Base-by-base conservation (phyloP, 2,329 filamentous ascomycete species). In the Bipolaris oryzae region DNA sequence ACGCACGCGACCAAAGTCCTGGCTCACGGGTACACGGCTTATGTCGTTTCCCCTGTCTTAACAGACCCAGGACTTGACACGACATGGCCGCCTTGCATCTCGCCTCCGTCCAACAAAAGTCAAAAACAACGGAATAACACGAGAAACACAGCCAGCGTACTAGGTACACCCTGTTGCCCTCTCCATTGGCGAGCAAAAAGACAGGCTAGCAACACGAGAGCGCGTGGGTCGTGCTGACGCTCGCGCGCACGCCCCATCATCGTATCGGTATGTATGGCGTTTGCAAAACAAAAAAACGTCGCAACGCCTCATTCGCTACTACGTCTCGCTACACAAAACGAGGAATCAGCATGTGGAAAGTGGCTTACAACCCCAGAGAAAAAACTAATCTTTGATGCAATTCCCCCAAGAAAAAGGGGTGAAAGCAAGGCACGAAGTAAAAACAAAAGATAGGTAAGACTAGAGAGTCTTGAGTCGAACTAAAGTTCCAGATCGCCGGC, bases 211-310 rank as follows among this genome's bases (percentile, higher is more conserved):
- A 25, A n/a, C 39, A 42, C 25, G 42, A 21, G 42, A 33, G 42
- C 42, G 42, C 42, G 9, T 45, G 42, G 42, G 25, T 45, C 42
- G 25, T 33, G 42, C 42, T 45, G 42, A 45, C 42, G 42, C 42
- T 9, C 9, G 11, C 11, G 13, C 20, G 11, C 11, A 6, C 20
- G 28, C 35, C n/a, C 15, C 16, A 9, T 16, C 35, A 23, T 41
- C 38, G 15, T 15, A n/a, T 42, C 7, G 21, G 10, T 31, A 31
- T 10, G 28, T 6, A 42, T 42, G 20, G 15, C 13, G 21, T 42
- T 42, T 21, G 23, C 13, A 35, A 35, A 35, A 35, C 13, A 35
- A 35, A 35, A 35, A 35, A 35, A 42, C 21, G 11, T 42, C 38
- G 39, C 15, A 31, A 9, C 21, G n/a, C 39, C 13, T 23, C 39